Evolutionary conservation across 2,329 filamentous ascomycete species (phyloP).

Genomic region (Moelleriella libera): DNA sequence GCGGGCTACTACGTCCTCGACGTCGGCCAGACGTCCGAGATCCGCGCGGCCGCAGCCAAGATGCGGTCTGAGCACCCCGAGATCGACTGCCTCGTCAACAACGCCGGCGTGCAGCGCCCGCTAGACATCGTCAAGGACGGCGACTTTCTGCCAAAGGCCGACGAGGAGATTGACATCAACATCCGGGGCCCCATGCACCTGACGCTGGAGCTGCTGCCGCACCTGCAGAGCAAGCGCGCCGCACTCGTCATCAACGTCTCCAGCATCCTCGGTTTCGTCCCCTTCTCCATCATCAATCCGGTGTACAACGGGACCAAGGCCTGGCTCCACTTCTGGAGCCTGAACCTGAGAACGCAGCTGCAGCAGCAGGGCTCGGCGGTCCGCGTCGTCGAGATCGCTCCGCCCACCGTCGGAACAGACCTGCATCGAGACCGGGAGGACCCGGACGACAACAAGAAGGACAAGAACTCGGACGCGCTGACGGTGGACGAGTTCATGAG

Average conservation of each 20-base stretch:
- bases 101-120: conserved; percentile 42
- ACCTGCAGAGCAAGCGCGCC: not conserved
- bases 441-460: conserved; percentile 45
- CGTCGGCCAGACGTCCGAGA: conserved; percentile 27
- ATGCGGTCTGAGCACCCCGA: conserved; percentile 30
- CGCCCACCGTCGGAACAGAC: conserved; percentile 38
- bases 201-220: conserved; percentile 7
- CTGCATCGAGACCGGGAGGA: conserved; percentile 39
- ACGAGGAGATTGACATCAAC: conserved; percentile 44
- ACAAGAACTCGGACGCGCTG: conserved; percentile 27
- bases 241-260: conserved; percentile 19
- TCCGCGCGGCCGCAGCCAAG: conserved; percentile 28
- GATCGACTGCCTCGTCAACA: conserved; percentile 44
- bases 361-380: conserved; percentile 18
- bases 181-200: conserved; percentile 44
- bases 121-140: conserved; percentile 24
- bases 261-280: conserved; percentile 36
- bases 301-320: conserved; percentile 47
- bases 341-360: conserved; percentile 40
- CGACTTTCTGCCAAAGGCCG: conserved; percentile 33
- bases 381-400: conserved; percentile 39
- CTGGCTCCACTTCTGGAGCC: conserved; percentile 40
- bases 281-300: conserved; percentile 37
- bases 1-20: conserved; percentile 37
- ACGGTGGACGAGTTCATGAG: conserved; percentile 39